These are phyloP conservation scores for Phytopythium helicoides DNA, from an alignment of 352 stramenopile genomes.

Conservation along the genomic window DNA sequence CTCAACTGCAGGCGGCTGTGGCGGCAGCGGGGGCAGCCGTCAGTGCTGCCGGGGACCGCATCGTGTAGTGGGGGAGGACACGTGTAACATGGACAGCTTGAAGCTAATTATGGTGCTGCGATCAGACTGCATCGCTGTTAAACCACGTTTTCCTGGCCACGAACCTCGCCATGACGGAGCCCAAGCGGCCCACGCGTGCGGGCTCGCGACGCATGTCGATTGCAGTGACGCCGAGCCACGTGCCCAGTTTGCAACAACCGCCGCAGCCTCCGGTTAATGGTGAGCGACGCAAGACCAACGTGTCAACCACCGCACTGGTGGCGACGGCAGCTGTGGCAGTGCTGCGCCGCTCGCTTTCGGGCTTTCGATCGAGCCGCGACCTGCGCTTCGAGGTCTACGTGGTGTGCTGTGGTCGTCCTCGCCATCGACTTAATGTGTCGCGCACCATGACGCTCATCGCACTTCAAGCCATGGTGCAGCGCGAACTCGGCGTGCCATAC, in stretches of 20 bases:
- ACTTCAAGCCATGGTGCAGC: slow-evolving; percentile 54
- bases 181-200: not conserved
- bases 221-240: slow-evolving; percentile 4
- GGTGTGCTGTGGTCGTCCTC: slow-evolving; percentile 5
- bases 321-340: slow-evolving; percentile 1
- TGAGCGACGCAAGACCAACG: slow-evolving; percentile 1
- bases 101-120: too few species aligned
- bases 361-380: slow-evolving; percentile 16
- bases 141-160: too few species aligned
- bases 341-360: slow-evolving; percentile 16
- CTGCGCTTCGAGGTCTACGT: slow-evolving; percentile 54
- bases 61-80: too few species aligned
- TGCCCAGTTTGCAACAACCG: not conserved
- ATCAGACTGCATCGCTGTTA: too few species aligned
- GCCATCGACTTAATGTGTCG: slow-evolving; percentile 35
- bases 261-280: not conserved
- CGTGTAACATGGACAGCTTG: too few species aligned
- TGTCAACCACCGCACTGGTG: not conserved
- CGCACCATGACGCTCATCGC: slow-evolving; percentile 47
- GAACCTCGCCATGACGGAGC: not conserved
- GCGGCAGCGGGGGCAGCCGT: too few species aligned
- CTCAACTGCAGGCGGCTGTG: too few species aligned
- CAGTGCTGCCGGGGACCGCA: too few species aligned
- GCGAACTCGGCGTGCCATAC: slow-evolving; percentile 52
- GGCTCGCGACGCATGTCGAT: slow-evolving; percentile 7